Base-by-base conservation (phyloP, 2,329 filamentous ascomycete genomes). In the Alternaria triticimaculans region DNA sequence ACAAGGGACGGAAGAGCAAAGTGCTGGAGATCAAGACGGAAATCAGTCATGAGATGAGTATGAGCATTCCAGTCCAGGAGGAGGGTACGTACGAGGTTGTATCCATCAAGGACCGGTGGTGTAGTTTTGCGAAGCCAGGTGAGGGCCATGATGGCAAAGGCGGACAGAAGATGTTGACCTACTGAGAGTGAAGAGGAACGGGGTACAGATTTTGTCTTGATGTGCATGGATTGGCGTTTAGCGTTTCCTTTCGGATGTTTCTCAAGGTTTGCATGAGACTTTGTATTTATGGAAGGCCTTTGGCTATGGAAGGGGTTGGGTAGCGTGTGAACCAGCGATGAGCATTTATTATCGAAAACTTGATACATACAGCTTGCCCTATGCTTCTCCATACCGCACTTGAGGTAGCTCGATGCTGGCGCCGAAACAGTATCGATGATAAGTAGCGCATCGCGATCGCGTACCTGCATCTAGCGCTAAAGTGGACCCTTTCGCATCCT, bases 1-100 rank as follows among this genome's bases (percentile, higher is more conserved):
- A 91, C 2, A 73, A 74, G 12, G 79, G 80, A 2, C 75, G 75
- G 70, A 92, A 93, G 79, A 92, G 74, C 48, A 76, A 73, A 72
- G 88, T 99, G 33, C 85, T 99, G 18, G 96, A 99, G 82, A 97
- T 96, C 68, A 89, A 92, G 71, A 94, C 96, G 70, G 94, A 97
- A 72, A 86, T 92, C 18, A 95, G 92, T 53, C 88, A 94, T 66
- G 93, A 96, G 74, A 87, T 93, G 78, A 90, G 84, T 74, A 94
- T 97, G 86, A 88, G 89, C 25, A 88, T 98, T 72, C 90, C 90
- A 72, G 94, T 94, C 25, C 94, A 91, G 71, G 92, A 97, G 77
- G 96, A 98, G 84, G 96, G 96, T 54, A 97, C 94, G 70, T 99
- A 99, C 77, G 96, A 99, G 82, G 95, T 99, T 18, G 92, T 98